Evolutionary conservation across 1,284 basidiomycete genomes (phyloP), one percentile per base, ranked within the genome.

Genomic region (Boletus sp.): DNA sequence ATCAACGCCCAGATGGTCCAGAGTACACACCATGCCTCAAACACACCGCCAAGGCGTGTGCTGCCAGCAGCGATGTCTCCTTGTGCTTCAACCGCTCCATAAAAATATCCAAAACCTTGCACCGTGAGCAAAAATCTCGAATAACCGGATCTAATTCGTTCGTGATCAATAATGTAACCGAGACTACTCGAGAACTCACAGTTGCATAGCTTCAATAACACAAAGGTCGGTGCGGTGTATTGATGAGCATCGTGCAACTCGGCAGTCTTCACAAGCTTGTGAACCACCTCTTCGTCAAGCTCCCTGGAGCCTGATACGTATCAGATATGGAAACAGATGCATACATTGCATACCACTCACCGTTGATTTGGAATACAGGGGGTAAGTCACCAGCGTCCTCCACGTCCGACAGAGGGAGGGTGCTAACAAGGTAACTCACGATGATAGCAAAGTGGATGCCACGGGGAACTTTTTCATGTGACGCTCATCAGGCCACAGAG

Each of bases 131-230:
- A 44, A 6, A 27, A 0, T 28, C 7, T n/a, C 33, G 33, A 14
- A 35, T 14, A 14, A 35, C 14, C 33, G 33, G 1, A 17, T 49
- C 64, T 63, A 31, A 27, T 17, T 25, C 19, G 46, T 19, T 5
- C 7, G 6, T 21, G 3, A 21, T 61, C n/a, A 53, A 19, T 27
- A 9, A 21, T n/a, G 17, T 9, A 30, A 52, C n/a, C 23, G 19
- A 49, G 48, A 38, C 1, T 21, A 4, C 16, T 51, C 6, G 10
- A 23, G 25, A 19, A 30, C 55, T 35, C 35, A 65, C 64, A n/a
- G n/a, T 11, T 31, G 37, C 55, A 64, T 11, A 65, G 16, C 23
- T 65, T 65, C 27, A 65, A 21, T n/a, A 66, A 21, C 9, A 57
- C 49, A 19, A 65, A 48, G 17, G 61, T 65, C n/a, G 55, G 52